Evolutionary conservation across 163 green algal species (phyloP), one percentile per base, ranked within the genome.

Genomic region (Chlamydomonas reinhardtii): DNA sequence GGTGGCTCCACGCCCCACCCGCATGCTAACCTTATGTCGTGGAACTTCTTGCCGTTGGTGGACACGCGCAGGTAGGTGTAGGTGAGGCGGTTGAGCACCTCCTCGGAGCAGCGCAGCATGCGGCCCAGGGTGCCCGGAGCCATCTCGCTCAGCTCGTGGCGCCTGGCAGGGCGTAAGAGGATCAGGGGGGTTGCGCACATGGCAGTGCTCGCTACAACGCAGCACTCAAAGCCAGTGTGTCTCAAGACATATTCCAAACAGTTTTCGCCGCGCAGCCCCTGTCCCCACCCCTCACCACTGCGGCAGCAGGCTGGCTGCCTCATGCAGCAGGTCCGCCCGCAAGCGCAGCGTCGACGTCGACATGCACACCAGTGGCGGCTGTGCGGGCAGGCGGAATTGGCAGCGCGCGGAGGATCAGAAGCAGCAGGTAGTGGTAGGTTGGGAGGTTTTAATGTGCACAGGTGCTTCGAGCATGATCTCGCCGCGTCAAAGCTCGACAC

Each of bases 241-340:
- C n/a, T n/a, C n/a, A n/a, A n/a, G n/a, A n/a, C n/a, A n/a, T n/a
- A n/a, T n/a, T n/a, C n/a, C n/a, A n/a, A n/a, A n/a, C n/a, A n/a
- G n/a, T 8, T 48, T 8, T 48, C 39, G 5, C 39, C 39, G 39
- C 39, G 39, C 39, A 5, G 39, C 39, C 54, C 11, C 74, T 43
- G 16, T 31, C 59, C 61, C 14, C 27, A 35, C 1, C 34, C 0
- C 75, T 48, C 43, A 84, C 76, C 65, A 76, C 16, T 68, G 66
- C 61, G 78, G 66, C 78, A 85, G 20, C 66, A 76, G n/a, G 66
- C 78, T 85, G 8, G 66, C 78, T 24, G 78, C 78, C 78, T 85
- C 78, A 48, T 85, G 78, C 78, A 85, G 78, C 20, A 76, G 66
- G 16, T 65, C 78, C 15, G 70, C 32, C n/a, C 78, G 66, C 48